Evolutionary conservation across 164 flowering plant species (phyloP), one percentile per base, ranked within the genome.

Genomic region (Stephania japonica): DNA sequence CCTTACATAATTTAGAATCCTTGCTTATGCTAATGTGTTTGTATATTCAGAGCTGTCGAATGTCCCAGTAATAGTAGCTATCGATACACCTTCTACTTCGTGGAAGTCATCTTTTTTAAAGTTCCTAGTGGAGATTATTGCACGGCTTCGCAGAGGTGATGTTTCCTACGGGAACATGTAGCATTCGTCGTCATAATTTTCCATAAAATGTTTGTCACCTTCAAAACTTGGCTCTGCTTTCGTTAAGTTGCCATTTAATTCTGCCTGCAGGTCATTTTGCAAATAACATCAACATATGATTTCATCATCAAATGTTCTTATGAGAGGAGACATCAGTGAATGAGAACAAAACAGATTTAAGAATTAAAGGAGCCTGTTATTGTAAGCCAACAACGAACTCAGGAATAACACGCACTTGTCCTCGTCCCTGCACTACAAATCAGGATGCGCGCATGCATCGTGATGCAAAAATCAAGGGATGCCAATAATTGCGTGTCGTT

Each of bases 251-350:
- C 68, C 75, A 25, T 73, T 78, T 53, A 75, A 84, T 67, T 86
- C 81, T 50, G 90, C 89, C 97, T 91, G 88, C 81, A 79, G 41
- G 53, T 71, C 21, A 67, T 43, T 12, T 69, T 27, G 7, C 14
- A 9, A 47, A 47, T 1, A 43, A 65, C 44, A 64, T 64, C 42
- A 71, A 24, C 26, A 53, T n/a, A 65, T 68, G 67, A 21, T 6
- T 9, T 21, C 7, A 59, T 11, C 23, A 59, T 59, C 9, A 59
- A 50, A 13, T 13, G 14, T 10, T 14, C 19, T 50, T 50, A 14
- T 19, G 5, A 14, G 12, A 50, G 11, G 19, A 50, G 59, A 50
- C 14, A 19, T 4, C 16, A 50, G 14, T 50, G 19, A 50, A 50
- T 50, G 24, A 59, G 3, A 2, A 32, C 4, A 32, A 32, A 32